phyloP scores from a whole-genome alignment of 2,329 filamentous ascomycete species.

The Emmonsiellopsis sp. region DNA sequence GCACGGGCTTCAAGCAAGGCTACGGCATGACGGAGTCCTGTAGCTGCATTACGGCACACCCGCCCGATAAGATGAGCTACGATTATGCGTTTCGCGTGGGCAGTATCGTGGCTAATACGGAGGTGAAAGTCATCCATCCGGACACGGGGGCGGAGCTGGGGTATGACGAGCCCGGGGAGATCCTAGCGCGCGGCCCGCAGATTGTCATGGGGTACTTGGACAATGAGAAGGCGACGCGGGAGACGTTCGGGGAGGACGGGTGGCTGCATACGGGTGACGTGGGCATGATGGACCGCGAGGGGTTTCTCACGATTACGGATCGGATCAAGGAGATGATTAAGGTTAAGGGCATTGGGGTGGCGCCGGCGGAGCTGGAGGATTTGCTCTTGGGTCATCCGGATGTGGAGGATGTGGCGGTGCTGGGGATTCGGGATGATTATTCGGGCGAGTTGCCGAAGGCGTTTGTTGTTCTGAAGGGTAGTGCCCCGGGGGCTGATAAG shows the following conservation, averaged over 20 bases:
- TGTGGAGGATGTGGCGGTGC: slow-evolving; percentile 41
- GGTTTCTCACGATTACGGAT: slow-evolving; percentile 48
- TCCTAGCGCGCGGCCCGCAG: slow-evolving; percentile 45
- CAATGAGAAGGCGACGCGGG: slow-evolving; percentile 39
- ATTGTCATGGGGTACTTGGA: slow-evolving; percentile 46
- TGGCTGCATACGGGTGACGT: slow-evolving; percentile 51
- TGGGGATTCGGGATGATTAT: slow-evolving; percentile 51
- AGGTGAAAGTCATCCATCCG: slow-evolving; percentile 47
- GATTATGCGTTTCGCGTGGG: slow-evolving; percentile 42
- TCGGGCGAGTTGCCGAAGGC: slow-evolving; percentile 50
- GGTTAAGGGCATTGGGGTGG: slow-evolving; percentile 51
- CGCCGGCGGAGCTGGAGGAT: slow-evolving; percentile 56
- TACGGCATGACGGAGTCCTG: slow-evolving; percentile 62
- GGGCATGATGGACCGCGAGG: slow-evolving; percentile 35
- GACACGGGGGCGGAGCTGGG: slow-evolving; percentile 43
- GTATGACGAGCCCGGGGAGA: slow-evolving; percentile 40
- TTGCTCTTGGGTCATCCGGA: slow-evolving; percentile 47
- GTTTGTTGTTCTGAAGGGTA: slow-evolving; percentile 41
- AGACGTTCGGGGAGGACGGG: slow-evolving; percentile 41
- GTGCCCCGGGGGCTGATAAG: slow-evolving; percentile 14
- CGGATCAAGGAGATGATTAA: slow-evolving; percentile 62
- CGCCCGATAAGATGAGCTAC: slow-evolving; percentile 39
- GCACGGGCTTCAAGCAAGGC: slow-evolving; percentile 54
- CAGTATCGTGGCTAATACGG: slow-evolving; percentile 34
- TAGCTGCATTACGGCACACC: slow-evolving; percentile 51